Base-by-base conservation (phyloP, 2,329 filamentous ascomycete genomes). In the Xylariaceae sp. region DNA sequence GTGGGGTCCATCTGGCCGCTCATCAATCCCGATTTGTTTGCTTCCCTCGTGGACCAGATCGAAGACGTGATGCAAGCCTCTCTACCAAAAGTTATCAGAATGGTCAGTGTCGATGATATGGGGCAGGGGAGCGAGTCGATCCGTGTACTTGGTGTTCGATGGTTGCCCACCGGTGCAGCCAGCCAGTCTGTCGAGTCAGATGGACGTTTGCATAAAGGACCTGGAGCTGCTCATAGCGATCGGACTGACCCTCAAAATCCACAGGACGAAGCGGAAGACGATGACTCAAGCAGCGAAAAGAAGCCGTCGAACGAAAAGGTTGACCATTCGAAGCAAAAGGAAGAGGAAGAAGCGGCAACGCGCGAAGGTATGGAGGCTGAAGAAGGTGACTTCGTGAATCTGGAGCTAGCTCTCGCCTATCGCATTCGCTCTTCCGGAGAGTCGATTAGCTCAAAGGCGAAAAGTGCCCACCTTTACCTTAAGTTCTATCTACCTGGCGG, bases 21-120 rank as follows among this genome's bases (percentile, higher is more conserved):
- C 22, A 75, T 89, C 57, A 89, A 89, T 57, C 86, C 85, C 0
- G 86, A 89, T 55, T 71, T 90, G 2, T 88, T 89, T 55, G 74
- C 77, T 1, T 80, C 79, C 25, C 63, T 88, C 2, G 76, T 80
- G 1, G 85, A 89, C 56, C 85, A 79, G 22, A 74, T 90, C 4
- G 86, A 89, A 64, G 86, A 89, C 61, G 82, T 89, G 38, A 89
- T 89, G 86, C 86, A 89, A 66, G 85, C 85, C 2, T 86, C 82
- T 7, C 67, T 88, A 16, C 84, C 86, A 1, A 80, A 76, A 45
- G 64, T 85, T 27, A 74, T 88, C 23, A 79, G 85, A 38, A 88
- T 88, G 85, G 82, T 88, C 35, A 83, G 82, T 42, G 79, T 88
- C 6, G 84, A 88, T 39, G 85, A 89, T 51, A 77, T 89, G 47